Conservation (phyloP, 2,329 filamentous ascomycete species). For the Hypoxylon sp. region DNA sequence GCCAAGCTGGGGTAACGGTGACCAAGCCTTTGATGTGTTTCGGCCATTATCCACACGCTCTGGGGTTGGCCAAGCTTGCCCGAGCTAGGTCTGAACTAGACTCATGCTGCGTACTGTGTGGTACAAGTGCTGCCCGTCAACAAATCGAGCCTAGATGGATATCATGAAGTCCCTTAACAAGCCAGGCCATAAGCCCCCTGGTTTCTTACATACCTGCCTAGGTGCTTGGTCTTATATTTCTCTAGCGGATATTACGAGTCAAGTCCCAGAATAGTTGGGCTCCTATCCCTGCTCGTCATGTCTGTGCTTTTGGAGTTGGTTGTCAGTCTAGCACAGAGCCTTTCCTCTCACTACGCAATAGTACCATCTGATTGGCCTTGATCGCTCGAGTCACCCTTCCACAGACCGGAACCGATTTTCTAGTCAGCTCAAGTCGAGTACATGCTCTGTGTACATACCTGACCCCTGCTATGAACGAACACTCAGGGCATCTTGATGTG, state of each 20-base stretch:
- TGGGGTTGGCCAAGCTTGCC: conserved; percentile 25
- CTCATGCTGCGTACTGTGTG: conserved; percentile 21
- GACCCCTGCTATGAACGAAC: conserved; percentile 20
- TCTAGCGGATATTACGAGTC: conserved; percentile 10
- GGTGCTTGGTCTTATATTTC: conserved; percentile 1
- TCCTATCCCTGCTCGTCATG: conserved; percentile 31
- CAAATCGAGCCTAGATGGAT: conserved; percentile 13
- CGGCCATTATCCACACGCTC: conserved; percentile 33
- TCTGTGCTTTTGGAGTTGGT: conserved; percentile 21
- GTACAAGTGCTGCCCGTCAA: conserved; percentile 17
- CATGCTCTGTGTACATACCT: not conserved
- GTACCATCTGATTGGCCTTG: conserved; percentile 33
- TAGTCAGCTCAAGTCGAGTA: conserved; percentile 22
- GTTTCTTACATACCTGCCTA: conserved; percentile 13
- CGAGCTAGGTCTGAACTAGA: conserved; percentile 1
- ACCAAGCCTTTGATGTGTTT: conserved; percentile 28
- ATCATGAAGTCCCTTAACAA: conserved; percentile 19
- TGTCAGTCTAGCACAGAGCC: conserved; percentile 22
- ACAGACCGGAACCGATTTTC: conserved; percentile 19
- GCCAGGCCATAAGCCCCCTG: conserved; percentile 20
- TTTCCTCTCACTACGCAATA: conserved; percentile 15
- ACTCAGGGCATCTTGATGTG: conserved; percentile 19
- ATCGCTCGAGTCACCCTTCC: conserved; percentile 25
- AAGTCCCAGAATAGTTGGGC: conserved; percentile 16
- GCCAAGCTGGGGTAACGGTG: conserved; percentile 35